A percentile compares a stretch with the other conserved stretches of the same genome.
Conservation (phyloP, 768 basidiomycete species). For the Tricholomella constricta region DNA sequence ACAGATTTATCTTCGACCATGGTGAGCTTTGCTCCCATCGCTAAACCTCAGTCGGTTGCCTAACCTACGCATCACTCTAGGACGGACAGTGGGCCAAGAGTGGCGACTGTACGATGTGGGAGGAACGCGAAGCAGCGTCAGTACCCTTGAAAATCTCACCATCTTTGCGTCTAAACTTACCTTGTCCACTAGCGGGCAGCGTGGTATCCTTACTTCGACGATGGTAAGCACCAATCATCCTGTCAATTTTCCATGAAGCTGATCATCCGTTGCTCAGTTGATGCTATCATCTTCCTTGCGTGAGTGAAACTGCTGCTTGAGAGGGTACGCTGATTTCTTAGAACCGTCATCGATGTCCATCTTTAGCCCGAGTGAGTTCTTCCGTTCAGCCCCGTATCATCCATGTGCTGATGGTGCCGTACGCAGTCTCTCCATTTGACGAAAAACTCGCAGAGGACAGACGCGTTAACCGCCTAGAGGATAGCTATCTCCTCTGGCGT, state of each 20-base stretch:
- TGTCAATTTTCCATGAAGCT: background rate
- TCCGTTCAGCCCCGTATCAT: background rate
- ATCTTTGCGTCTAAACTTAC: constrained; percentile 10
- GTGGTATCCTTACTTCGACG: constrained; percentile 84
- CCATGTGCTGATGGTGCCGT: constrained; percentile 18
- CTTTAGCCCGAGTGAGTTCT: constrained; percentile 42
- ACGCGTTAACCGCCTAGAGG: constrained; percentile 72
- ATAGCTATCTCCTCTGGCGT: constrained; percentile 75
- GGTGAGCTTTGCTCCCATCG: constrained; percentile 41
- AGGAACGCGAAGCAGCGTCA: constrained; percentile 67
- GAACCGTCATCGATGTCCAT: background rate
- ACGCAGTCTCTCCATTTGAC: constrained; percentile 75
- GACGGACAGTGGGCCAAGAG: constrained; percentile 62
- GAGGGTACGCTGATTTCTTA: constrained; percentile 1
- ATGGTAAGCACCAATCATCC: constrained; percentile 39
- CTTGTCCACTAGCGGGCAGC: constrained; percentile 52
- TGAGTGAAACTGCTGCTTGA: constrained; percentile 29
- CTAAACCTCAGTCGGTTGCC: background rate
- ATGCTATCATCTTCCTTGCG: constrained; percentile 85
- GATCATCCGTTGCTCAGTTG: constrained; percentile 39
- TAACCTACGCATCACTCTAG: constrained; percentile 32
- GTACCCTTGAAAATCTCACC: constrained; percentile 30
- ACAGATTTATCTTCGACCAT: constrained; percentile 64
- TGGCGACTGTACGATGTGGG: constrained; percentile 86
- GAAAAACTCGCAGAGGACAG: constrained; percentile 74